Evolutionary conservation across 768 basidiomycete species (phyloP).

Genomic region (Cyclocybe cylindracea): DNA sequence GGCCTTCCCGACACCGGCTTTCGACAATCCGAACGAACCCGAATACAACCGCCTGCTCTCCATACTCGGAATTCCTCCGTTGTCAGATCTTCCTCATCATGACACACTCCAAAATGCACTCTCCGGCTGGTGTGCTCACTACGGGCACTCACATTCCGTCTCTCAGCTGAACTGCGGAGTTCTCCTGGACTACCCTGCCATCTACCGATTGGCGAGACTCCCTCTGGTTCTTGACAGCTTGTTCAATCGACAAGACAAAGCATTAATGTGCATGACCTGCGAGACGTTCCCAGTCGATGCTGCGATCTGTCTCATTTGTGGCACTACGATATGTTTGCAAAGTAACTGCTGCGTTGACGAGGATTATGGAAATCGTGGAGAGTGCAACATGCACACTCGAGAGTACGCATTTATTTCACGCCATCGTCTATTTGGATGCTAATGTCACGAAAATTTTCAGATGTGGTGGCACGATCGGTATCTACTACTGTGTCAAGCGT

Average conservation of each 20-base stretch:
- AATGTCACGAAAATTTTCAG: slow-evolving; percentile 38
- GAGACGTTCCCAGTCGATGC: slow-evolving; percentile 79
- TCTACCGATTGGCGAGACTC: slow-evolving; percentile 82
- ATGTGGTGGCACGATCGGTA: slow-evolving; percentile 85
- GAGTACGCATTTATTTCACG: slow-evolving; percentile 59
- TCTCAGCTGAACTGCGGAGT: slow-evolving; percentile 81
- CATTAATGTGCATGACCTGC: slow-evolving; percentile 76
- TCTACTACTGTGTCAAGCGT: slow-evolving; percentile 91
- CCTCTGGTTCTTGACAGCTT: slow-evolving; percentile 83
- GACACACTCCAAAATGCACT: slow-evolving; percentile 89
- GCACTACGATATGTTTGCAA: slow-evolving; percentile 83
- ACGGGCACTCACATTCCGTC: slow-evolving; percentile 77
- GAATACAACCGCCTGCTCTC: slow-evolving; percentile 82
- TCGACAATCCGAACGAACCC: slow-evolving; percentile 41
- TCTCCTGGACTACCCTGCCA: slow-evolving; percentile 76
- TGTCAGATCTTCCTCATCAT: slow-evolving; percentile 78
- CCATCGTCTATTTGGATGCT: not conserved
- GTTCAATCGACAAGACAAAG: slow-evolving; percentile 73
- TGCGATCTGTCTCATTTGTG: slow-evolving; percentile 92
- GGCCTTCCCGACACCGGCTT: slow-evolving; percentile 55
- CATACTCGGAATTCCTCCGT: slow-evolving; percentile 76
- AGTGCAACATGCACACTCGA: slow-evolving; percentile 94
- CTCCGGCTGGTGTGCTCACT: slow-evolving; percentile 89
- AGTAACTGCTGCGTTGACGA: slow-evolving; percentile 87
- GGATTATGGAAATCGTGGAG: slow-evolving; percentile 69